A percentile compares a stretch with the other conserved stretches of the same genome.
These are phyloP conservation scores for Yamadazyma taylorii DNA, from an alignment of 1,139 yeast genomes.

Conservation along the genomic window DNA sequence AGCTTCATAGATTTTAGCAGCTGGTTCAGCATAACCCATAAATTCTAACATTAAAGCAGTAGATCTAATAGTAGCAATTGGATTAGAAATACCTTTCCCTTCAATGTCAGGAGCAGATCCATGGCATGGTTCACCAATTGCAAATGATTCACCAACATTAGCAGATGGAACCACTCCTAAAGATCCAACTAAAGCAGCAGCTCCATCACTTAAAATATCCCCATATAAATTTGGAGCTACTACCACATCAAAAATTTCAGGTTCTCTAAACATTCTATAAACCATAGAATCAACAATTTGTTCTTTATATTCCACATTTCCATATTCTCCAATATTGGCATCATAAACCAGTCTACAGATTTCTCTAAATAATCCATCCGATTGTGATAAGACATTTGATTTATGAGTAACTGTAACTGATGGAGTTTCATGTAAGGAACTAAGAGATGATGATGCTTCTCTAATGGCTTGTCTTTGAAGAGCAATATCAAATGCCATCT, in stretches of 20 bases:
- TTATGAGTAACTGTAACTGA: conserved; percentile 93
- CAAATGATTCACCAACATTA: conserved; percentile 93
- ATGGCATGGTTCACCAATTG: conserved; percentile 98
- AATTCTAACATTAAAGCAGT: conserved; percentile 97
- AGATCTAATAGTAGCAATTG: conserved; percentile 96
- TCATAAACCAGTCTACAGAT: conserved; percentile 77
- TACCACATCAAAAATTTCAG: conserved; percentile 93
- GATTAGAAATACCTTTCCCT: conserved; percentile 93
- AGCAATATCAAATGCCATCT: conserved; percentile 90
- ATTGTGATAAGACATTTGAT: conserved; percentile 87
- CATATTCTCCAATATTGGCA: conserved; percentile 57
- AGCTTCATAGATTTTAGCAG: conserved; percentile 89
- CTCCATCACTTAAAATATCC: conserved; percentile 96
- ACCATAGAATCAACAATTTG: conserved; percentile 99
- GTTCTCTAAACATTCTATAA: conserved; percentile 97
- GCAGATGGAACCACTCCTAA: conserved; percentile 98
- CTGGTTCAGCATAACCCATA: conserved; percentile 88
- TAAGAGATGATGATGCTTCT: conserved; percentile 48
- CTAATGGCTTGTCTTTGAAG: conserved; percentile 84
- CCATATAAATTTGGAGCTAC: conserved; percentile 99
- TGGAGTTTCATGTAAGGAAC: conserved; percentile 51
- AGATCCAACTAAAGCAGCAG: conserved; percentile 98
- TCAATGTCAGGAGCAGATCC: conserved; percentile 99
- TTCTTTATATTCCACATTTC: conserved; percentile 70
- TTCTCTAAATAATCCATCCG: conserved; percentile 97